phyloP scores from a whole-genome alignment of 179 eudicot species.

The Vitellaria paradoxa region DNA sequence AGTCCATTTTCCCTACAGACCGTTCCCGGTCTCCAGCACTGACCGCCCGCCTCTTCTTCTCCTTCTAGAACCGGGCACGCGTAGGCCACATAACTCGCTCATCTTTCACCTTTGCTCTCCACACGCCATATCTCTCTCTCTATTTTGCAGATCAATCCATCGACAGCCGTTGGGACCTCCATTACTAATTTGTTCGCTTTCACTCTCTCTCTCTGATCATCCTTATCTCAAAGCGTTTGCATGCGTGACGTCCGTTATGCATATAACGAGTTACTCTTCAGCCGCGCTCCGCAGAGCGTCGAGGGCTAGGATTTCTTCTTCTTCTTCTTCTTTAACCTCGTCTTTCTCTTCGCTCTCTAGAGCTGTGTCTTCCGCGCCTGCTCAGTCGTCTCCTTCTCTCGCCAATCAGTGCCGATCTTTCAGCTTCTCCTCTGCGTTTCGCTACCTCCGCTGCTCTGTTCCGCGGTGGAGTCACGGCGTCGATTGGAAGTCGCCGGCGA shows the following conservation, averaged over 20 bases:
- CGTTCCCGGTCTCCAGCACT: not conserved
- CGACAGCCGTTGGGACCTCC: conserved; percentile 6
- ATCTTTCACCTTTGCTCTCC: conserved; percentile 6
- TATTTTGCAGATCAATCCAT: conserved; percentile 4
- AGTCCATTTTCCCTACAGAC: not conserved
- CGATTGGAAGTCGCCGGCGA: conserved; percentile 69
- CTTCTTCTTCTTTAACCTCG: conserved; percentile 12
- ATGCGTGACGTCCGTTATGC: conserved; percentile 25
- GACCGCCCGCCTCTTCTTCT: not conserved
- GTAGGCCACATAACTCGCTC: not conserved
- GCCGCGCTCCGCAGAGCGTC: conserved; percentile 31
- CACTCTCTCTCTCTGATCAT: not conserved
- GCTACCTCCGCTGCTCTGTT: conserved; percentile 37
- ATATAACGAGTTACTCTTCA: conserved; percentile 29
- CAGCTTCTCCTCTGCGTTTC: conserved; percentile 38
- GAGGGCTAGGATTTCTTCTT: conserved; percentile 10
- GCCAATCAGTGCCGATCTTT: conserved; percentile 33
- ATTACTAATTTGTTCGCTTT: conserved; percentile 1
- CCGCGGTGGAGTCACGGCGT: conserved; percentile 83
- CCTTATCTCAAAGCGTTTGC: conserved; percentile 15
- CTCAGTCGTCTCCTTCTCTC: conserved; percentile 1
- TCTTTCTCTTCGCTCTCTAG: conserved; percentile 18
- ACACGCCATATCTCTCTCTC: conserved; percentile 16
- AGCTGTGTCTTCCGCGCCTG: conserved; percentile 4
- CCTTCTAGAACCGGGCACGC: conserved; percentile 23